Conservation (phyloP, 2,329 filamentous ascomycete species). For the Talaromyces sp. region DNA sequence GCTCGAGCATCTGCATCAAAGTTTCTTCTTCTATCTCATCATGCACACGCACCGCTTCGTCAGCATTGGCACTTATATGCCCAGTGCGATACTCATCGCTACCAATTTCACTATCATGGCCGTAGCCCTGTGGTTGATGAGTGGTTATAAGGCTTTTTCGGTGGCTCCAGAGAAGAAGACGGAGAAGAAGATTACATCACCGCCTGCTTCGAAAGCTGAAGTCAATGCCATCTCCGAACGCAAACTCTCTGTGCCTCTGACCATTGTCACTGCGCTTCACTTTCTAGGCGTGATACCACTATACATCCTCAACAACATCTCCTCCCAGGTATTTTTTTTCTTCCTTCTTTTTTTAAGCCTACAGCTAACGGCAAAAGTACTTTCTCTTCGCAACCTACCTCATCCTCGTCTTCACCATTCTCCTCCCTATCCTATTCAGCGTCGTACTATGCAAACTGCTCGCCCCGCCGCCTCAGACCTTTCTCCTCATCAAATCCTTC, state of each 20-base stretch:
- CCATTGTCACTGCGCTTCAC: slow-evolving; percentile 67
- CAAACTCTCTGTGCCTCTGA: slow-evolving; percentile 51
- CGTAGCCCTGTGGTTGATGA: slow-evolving; percentile 88
- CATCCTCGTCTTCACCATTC: slow-evolving; percentile 52
- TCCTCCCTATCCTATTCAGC: slow-evolving; percentile 56
- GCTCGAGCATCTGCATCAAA: slow-evolving; percentile 93
- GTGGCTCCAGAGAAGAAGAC: slow-evolving; percentile 13
- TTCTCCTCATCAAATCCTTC: slow-evolving; percentile 78
- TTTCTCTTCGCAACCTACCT: slow-evolving; percentile 55
- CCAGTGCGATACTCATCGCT: slow-evolving; percentile 94
- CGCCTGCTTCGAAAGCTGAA: slow-evolving; percentile 13
- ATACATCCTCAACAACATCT: slow-evolving; percentile 75
- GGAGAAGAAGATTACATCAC: slow-evolving; percentile 12
- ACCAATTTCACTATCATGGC: slow-evolving; percentile 94
- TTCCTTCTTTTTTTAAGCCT: slow-evolving; percentile 23
- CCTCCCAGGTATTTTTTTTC: slow-evolving; percentile 50
- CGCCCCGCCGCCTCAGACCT: slow-evolving; percentile 61
- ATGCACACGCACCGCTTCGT: slow-evolving; percentile 91
- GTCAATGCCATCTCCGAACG: slow-evolving; percentile 30
- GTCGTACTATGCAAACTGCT: slow-evolving; percentile 47
- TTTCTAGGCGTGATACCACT: slow-evolving; percentile 74
- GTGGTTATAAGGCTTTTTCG: slow-evolving; percentile 50
- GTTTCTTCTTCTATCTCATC: slow-evolving; percentile 97
- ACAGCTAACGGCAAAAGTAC: slow-evolving; percentile 40
- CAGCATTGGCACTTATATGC: slow-evolving; percentile 95